Evolutionary conservation across 2,329 filamentous ascomycete species (phyloP).

Genomic region (Talaromyces verruculosus): DNA sequence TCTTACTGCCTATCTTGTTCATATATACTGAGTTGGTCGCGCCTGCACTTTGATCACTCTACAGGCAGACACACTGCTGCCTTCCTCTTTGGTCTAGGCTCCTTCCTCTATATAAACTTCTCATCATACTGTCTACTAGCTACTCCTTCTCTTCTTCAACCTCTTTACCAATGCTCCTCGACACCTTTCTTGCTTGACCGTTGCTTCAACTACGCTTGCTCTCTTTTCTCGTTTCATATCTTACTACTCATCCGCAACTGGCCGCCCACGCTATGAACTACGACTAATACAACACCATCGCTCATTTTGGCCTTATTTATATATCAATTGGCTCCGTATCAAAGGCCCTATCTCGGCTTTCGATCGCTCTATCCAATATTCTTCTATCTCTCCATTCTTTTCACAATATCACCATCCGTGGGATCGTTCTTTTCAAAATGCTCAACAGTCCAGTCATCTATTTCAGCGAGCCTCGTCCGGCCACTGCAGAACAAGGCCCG

Average conservation of each 20-base stretch:
- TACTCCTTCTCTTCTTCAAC: not conserved
- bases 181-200: not conserved
- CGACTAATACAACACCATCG: not conserved
- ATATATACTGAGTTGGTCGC: not conserved
- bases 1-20: not conserved
- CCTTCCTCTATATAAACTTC: not conserved
- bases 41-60: not conserved
- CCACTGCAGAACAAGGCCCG: not conserved
- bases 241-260: constrained; percentile 1
- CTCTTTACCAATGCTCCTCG: not conserved
- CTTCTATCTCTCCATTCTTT: not conserved
- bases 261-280: not conserved
- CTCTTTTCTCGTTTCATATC: not conserved
- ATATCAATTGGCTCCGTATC: not conserved
- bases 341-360: not conserved
- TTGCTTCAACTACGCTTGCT: not conserved
- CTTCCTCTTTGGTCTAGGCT: constrained; percentile 1
- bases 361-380: not conserved
- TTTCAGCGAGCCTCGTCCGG: constrained; percentile 7
- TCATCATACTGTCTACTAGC: not conserved
- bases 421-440: not conserved
- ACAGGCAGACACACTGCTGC: constrained; percentile 1
- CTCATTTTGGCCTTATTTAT: constrained; percentile 12
- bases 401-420: not conserved
- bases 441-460: constrained; percentile 8